phyloP scores from a whole-genome alignment of 2,329 filamentous ascomycete species.

The Exophiala bonariae region DNA sequence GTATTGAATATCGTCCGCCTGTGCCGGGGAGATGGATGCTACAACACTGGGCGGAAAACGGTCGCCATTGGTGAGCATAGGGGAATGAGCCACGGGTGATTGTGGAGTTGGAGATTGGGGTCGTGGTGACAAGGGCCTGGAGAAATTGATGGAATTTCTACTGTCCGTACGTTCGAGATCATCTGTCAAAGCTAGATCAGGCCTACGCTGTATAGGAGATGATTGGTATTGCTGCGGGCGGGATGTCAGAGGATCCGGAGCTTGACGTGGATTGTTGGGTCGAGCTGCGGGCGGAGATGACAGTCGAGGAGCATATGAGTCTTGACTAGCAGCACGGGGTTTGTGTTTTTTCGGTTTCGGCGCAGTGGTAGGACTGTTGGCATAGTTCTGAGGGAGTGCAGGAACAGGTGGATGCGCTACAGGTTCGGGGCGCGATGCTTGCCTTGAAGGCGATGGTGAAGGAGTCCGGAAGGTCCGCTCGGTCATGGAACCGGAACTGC shows the following conservation, averaged over 20 bases:
- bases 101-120: conserved; percentile 19
- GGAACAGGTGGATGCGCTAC: conserved; percentile 71
- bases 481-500: conserved; percentile 79
- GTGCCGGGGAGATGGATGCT: conserved; percentile 27
- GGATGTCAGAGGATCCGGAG: conserved; percentile 36
- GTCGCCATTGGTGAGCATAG: conserved; percentile 7
- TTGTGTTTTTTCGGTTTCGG: conserved; percentile 25
- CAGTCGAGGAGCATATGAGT: conserved; percentile 46
- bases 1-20: conserved; percentile 29
- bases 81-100: conserved; percentile 4
- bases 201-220: conserved; percentile 29
- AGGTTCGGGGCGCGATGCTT: conserved; percentile 43
- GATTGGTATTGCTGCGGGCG: conserved; percentile 19
- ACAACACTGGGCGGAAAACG: conserved; percentile 5
- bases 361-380: conserved; percentile 25
- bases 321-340: conserved; percentile 52
- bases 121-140: conserved; percentile 43
- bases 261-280: conserved; percentile 38
- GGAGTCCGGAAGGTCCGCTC: conserved; percentile 83
- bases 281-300: conserved; percentile 43
- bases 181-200: conserved; percentile 22
- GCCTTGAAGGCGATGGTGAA: conserved; percentile 54
- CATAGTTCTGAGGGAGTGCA: conserved; percentile 60
- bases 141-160: conserved; percentile 50
- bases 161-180: conserved; percentile 39